These are phyloP conservation scores for Cucurbita argyrosperma DNA, from an alignment of 306 rosid species.

Conservation along the genomic window DNA sequence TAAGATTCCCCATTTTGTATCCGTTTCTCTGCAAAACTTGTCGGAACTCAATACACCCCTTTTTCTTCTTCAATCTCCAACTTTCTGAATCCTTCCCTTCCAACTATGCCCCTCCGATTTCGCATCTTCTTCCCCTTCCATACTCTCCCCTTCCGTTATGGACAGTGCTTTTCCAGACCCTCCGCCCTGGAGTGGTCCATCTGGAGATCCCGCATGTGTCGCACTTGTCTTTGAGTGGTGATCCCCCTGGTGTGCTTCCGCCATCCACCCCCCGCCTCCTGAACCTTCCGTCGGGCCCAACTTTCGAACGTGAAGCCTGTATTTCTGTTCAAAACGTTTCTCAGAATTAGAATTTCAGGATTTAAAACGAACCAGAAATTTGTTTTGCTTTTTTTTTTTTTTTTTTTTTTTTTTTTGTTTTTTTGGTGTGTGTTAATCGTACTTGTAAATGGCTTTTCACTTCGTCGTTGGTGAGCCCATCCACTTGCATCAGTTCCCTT, in stretches of 20 bases:
- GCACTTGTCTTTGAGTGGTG: constrained; percentile 27
- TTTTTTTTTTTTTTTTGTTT: too few relatives aligned
- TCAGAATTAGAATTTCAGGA: not conserved
- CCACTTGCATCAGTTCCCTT: constrained; percentile 78
- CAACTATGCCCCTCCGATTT: constrained; percentile 68
- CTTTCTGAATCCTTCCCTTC: constrained; percentile 32
- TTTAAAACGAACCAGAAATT: not conserved
- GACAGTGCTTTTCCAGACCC: constrained; percentile 45
- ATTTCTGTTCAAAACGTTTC: constrained; percentile 36
- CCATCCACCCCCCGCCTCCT: constrained; percentile 20
- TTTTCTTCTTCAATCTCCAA: not conserved
- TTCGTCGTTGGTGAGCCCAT: constrained; percentile 85
- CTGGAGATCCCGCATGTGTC: constrained; percentile 51
- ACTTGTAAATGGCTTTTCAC: constrained; percentile 95
- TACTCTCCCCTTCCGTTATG: constrained; percentile 33
- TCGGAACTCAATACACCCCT: not conserved
- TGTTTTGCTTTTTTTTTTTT: not conserved
- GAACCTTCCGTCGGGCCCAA: constrained; percentile 16
- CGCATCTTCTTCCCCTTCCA: constrained; percentile 59
- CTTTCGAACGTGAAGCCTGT: constrained; percentile 72
- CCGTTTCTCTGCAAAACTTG: constrained; percentile 6
- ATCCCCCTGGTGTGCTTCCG: constrained; percentile 28
- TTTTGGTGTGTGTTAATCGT: not conserved
- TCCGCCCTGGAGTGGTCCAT: constrained; percentile 41
- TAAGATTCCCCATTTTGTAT: constrained; percentile 1